These are phyloP conservation scores for Potentilla sterilis DNA, from an alignment of 306 rosid species.

Conservation along the genomic window DNA sequence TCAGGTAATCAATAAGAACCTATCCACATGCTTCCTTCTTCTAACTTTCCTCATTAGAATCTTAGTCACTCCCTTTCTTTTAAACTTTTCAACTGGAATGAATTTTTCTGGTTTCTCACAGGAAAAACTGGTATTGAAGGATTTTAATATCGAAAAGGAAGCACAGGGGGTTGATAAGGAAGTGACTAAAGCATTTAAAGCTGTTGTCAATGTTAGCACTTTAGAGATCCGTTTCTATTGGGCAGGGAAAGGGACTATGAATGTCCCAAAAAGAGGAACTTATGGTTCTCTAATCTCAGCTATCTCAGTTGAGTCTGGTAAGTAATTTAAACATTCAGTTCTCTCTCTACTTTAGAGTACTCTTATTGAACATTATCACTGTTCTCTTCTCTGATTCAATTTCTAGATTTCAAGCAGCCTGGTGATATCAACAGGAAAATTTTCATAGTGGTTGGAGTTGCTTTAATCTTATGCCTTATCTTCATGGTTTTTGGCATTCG, in stretches of 20 bases:
- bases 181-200: constrained; percentile 31
- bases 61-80: not conserved
- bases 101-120: constrained; percentile 16
- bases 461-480: not conserved
- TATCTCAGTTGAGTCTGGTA: constrained; percentile 56
- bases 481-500: constrained; percentile 10
- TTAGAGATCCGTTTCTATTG: constrained; percentile 54
- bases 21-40: not conserved
- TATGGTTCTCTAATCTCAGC: constrained; percentile 69
- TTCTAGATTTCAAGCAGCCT: constrained; percentile 26
- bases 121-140: constrained; percentile 42
- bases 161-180: constrained; percentile 40
- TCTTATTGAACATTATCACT: not conserved
- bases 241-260: constrained; percentile 63
- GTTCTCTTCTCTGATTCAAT: not conserved
- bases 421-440: not conserved
- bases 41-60: not conserved
- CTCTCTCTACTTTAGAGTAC: not conserved
- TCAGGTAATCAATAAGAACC: constrained; percentile 38
- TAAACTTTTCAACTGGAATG: not conserved
- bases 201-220: constrained; percentile 30
- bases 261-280: constrained; percentile 37
- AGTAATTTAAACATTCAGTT: constrained; percentile 12
- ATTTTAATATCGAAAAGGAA: constrained; percentile 45
- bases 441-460: constrained; percentile 8